These are phyloP conservation scores for Dendrobium chrysotoxum DNA, from an alignment of 106 monocot genomes.

Conservation along the genomic window DNA sequence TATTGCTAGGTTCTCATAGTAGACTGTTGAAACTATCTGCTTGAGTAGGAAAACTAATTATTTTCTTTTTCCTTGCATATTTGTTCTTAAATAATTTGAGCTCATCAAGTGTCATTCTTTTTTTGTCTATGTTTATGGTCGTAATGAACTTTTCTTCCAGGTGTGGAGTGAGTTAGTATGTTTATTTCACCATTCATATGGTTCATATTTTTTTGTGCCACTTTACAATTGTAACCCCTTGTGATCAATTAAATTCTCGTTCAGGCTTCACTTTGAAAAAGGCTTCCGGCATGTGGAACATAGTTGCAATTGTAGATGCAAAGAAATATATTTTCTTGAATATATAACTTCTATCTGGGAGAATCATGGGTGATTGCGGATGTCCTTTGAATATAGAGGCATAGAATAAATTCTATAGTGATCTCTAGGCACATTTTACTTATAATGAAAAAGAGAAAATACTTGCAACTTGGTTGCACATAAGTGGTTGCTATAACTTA, in stretches of 20 bases:
- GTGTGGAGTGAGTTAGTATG: neutral
- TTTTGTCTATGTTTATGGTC: neutral
- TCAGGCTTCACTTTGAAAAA: no score
- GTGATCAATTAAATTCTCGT: no score
- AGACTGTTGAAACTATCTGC: no score
- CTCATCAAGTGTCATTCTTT: neutral
- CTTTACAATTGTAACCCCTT: no score
- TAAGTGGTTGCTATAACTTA: no score
- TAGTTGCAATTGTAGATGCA: neutral
- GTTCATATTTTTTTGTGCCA: no score
- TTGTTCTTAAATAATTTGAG: neutral
- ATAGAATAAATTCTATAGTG: neutral
- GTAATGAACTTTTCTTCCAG: neutral
- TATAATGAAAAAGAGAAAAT: neutral
- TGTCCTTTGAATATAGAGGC: neutral
- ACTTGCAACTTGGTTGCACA: no score
- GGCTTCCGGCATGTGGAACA: neutral
- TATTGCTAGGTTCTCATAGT: neutral
- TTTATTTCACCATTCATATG: no score
- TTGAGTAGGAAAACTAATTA: neutral
- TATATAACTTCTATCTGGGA: neutral
- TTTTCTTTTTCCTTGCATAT: neutral
- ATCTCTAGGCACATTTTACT: neutral
- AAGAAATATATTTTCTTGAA: neutral
- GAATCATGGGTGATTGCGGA: neutral